phyloP scores from a whole-genome alignment of 805 yeast species.

The Candida namnaoensis region DNA sequence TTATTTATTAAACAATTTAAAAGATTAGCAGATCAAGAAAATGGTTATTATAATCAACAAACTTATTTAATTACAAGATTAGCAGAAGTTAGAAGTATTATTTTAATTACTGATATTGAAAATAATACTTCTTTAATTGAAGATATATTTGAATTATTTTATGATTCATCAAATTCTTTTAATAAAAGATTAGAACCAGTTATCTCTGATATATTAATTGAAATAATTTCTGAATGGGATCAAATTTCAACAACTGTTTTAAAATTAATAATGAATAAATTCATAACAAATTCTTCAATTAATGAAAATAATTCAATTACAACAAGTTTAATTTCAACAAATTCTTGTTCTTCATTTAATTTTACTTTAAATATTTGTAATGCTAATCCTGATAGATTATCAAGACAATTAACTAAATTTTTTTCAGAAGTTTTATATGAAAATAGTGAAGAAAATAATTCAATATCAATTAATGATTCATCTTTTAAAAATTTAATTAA shows the following conservation, averaged over 20 bases:
- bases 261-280: slow-evolving; percentile 56
- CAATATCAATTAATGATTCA: slow-evolving; percentile 2
- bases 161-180: slow-evolving; percentile 39
- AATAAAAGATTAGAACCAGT: slow-evolving; percentile 49
- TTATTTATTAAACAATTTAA: slow-evolving; percentile 58
- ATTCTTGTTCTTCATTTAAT: slow-evolving; percentile 42
- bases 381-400: slow-evolving; percentile 61
- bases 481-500: slow-evolving; percentile 39
- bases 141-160: slow-evolving; percentile 51
- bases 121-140: slow-evolving; percentile 47
- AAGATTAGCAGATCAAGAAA: slow-evolving; percentile 42
- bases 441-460: slow-evolving; percentile 15
- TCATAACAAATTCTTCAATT: slow-evolving; percentile 26
- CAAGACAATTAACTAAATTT: slow-evolving; percentile 68
- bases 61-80: slow-evolving; percentile 57
- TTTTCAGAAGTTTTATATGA: slow-evolving; percentile 68
- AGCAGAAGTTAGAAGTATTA: slow-evolving; percentile 68
- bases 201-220: slow-evolving; percentile 65
- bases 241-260: slow-evolving; percentile 52
- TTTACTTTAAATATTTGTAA: slow-evolving; percentile 63
- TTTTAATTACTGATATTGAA: slow-evolving; percentile 68
- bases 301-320: slow-evolving; percentile 7
- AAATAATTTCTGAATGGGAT: slow-evolving; percentile 64
- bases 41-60: slow-evolving; percentile 55
- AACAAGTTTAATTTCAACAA: slow-evolving; percentile 8